These are phyloP conservation scores for Picochlorum sp. DNA, from an alignment of 139 green algal genomes.

Conservation along the genomic window DNA sequence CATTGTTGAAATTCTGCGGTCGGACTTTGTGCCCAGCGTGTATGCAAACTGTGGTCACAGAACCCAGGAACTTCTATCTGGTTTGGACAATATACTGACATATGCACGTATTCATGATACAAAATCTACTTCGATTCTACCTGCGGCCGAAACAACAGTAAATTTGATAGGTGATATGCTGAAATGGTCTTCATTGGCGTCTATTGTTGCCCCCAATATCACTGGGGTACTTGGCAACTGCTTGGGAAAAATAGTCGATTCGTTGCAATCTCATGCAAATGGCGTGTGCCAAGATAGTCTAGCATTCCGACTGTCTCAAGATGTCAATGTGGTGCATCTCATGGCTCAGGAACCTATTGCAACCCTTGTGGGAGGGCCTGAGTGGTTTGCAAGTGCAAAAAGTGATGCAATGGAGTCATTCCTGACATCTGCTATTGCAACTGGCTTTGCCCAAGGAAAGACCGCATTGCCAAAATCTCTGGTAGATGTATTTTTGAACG, in stretches of 20 bases:
- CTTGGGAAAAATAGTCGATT: slow-evolving; percentile 49
- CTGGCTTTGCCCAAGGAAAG: slow-evolving; percentile 31
- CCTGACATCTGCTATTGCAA: slow-evolving; percentile 5
- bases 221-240: slow-evolving; percentile 56
- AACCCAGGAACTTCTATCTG: slow-evolving; percentile 18
- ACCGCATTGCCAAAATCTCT: slow-evolving; percentile 32
- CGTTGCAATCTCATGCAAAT: slow-evolving; percentile 20
- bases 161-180: slow-evolving; percentile 43
- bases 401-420: slow-evolving; percentile 25
- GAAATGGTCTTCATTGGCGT: slow-evolving; percentile 31
- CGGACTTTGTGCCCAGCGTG: slow-evolving; percentile 57
- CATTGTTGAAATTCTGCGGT: slow-evolving; percentile 10
- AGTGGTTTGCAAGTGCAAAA: slow-evolving; percentile 30
- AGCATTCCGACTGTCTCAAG: slow-evolving; percentile 17
- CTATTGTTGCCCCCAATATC: slow-evolving; percentile 21
- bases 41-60: slow-evolving; percentile 44
- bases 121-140: slow-evolving; percentile 27
- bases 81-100: no score
- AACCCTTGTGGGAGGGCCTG: slow-evolving; percentile 30
- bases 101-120: no score
- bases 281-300: slow-evolving; percentile 4
- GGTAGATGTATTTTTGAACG: slow-evolving; percentile 23
- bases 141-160: slow-evolving; percentile 36
- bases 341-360: slow-evolving; percentile 60
- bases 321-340: slow-evolving; percentile 23